A percentile compares a stretch with the other conserved stretches of the same genome.
phyloP scores from a whole-genome alignment of 352 stramenopile genomes.

The Pythium aphanidermatum region DNA sequence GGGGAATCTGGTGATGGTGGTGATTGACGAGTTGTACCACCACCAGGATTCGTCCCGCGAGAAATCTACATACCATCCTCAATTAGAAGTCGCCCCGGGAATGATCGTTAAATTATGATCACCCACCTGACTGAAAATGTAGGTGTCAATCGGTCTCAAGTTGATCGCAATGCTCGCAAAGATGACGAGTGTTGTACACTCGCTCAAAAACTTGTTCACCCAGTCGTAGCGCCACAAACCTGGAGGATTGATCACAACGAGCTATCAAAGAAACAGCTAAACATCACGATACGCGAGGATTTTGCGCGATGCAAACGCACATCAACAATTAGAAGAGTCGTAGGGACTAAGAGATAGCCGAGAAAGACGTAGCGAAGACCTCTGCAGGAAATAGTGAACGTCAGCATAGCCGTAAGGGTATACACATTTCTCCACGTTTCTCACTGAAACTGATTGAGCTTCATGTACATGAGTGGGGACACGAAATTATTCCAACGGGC shows the following conservation, averaged over 20 bases:
- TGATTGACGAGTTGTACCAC: not conserved
- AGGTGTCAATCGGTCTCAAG: conserved; percentile 40
- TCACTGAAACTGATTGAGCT: conserved; percentile 64
- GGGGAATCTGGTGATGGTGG: conserved; percentile 1
- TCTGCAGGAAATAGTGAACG: conserved; percentile 20
- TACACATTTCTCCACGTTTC: conserved; percentile 1
- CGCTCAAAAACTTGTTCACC: conserved; percentile 45
- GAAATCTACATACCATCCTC: too few species aligned
- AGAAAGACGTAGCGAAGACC: conserved; percentile 54
- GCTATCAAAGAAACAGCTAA: conserved; percentile 12
- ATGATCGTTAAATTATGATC: too few species aligned
- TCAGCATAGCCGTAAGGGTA: not conserved
- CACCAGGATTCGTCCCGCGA: conserved; percentile 16
- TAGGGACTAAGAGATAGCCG: conserved; percentile 50
- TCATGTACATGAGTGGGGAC: conserved; percentile 60
- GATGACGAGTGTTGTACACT: conserved; percentile 39
- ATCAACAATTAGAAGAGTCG: conserved; percentile 44
- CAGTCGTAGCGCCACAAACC: conserved; percentile 56
- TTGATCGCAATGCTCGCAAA: conserved; percentile 35
- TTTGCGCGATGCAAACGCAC: too few species aligned
- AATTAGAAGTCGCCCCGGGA: too few species aligned
- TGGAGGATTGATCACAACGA: conserved; percentile 46
- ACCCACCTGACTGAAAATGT: conserved; percentile 38
- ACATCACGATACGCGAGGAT: not conserved
- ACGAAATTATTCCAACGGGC: conserved; percentile 52